phyloP scores from a whole-genome alignment of 371 early-diverging fungal genomes.

The Circinella umbellata region DNA sequence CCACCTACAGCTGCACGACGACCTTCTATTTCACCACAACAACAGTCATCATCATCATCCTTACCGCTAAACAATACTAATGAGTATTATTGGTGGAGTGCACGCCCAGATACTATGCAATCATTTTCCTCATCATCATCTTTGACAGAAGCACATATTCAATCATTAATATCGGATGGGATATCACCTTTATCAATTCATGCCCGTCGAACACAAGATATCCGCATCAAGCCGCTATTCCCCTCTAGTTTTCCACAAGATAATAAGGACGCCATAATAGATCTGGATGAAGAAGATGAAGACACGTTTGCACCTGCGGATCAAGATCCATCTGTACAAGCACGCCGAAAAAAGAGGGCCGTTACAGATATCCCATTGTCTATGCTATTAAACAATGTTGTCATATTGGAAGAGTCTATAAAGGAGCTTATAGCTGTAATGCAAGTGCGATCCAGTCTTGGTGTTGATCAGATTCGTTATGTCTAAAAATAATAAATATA shows the following conservation, averaged over 20 bases:
- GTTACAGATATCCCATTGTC: conserved; percentile 57
- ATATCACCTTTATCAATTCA: conserved; percentile 28
- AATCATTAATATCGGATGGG: conserved; percentile 9
- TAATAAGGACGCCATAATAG: conserved; percentile 30
- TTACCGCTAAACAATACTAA: not conserved
- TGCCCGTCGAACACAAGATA: conserved; percentile 37
- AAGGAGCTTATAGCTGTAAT: conserved; percentile 87
- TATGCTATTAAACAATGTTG: conserved; percentile 77
- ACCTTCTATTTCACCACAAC: conserved; percentile 3
- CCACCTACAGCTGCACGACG: conserved; percentile 2
- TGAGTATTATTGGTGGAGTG: conserved; percentile 16
- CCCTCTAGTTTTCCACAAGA: conserved; percentile 53
- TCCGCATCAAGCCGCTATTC: conserved; percentile 56
- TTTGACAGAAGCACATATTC: not conserved
- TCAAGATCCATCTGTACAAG: conserved; percentile 26
- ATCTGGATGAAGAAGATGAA: conserved; percentile 34
- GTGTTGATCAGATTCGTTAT: conserved; percentile 68
- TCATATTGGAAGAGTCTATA: conserved; percentile 84
- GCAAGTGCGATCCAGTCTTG: conserved; percentile 73
- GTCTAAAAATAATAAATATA: not conserved
- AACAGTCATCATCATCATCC: not conserved
- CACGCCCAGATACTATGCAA: not conserved
- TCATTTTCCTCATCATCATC: conserved; percentile 4
- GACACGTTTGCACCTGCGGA: conserved; percentile 29
- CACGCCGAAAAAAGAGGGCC: conserved; percentile 23